phyloP scores from a whole-genome alignment of 2,329 filamentous ascomycete genomes.

The Botrytis fragariae region DNA sequence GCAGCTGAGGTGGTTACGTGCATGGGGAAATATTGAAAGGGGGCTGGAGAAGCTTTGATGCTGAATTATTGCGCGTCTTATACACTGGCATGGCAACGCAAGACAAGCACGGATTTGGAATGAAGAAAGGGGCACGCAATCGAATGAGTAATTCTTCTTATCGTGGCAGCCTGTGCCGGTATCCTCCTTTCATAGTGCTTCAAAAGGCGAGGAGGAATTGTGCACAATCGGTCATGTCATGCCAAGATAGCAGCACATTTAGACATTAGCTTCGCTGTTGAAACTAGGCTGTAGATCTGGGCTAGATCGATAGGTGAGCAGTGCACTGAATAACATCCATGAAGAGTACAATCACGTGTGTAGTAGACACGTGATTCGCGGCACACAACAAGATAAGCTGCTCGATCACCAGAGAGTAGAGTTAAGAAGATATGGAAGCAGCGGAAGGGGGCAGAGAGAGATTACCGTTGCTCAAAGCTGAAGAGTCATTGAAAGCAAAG shows the following conservation, averaged over 20 bases:
- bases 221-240: background rate
- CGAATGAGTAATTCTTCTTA: background rate
- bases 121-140: background rate
- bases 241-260: background rate
- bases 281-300: background rate
- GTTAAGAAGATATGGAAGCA: background rate
- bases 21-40: background rate
- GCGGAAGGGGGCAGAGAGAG: background rate
- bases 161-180: background rate
- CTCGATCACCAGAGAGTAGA: background rate
- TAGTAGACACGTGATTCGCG: background rate
- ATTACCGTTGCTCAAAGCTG: fast-evolving
- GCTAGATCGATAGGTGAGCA: background rate
- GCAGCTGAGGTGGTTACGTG: slow-evolving; percentile 7
- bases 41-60: background rate
- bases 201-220: background rate
- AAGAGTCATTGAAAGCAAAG: background rate
- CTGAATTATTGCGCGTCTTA: background rate
- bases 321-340: background rate
- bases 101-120: background rate
- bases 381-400: background rate
- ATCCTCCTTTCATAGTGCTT: background rate
- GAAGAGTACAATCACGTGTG: background rate
- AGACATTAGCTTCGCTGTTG: background rate
- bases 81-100: background rate